These are phyloP conservation scores for Marasmius sp. DNA, from an alignment of 1,284 basidiomycete species.

Conservation along the genomic window DNA sequence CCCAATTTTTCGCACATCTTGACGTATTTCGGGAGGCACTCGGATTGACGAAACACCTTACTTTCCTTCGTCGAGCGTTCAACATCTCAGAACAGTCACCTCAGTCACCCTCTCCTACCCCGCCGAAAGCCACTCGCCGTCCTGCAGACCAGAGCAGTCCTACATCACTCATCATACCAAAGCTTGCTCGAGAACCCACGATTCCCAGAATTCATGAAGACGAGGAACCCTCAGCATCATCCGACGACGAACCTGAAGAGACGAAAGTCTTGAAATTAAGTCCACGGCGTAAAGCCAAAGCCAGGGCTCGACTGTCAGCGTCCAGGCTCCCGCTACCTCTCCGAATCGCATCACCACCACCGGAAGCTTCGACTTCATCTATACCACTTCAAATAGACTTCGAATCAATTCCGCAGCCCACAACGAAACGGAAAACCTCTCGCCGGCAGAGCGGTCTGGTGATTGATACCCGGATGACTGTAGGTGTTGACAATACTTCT, in stretches of 20 bases:
- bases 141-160: constrained; percentile 34
- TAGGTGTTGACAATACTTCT: constrained; percentile 29
- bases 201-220: constrained; percentile 69
- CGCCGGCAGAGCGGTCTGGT: constrained; percentile 70
- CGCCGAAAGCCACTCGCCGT: constrained; percentile 41
- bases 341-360: constrained; percentile 38
- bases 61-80: constrained; percentile 51
- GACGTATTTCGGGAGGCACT: constrained; percentile 23
- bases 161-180: constrained; percentile 48
- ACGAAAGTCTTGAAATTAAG: constrained; percentile 30
- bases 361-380: constrained; percentile 13
- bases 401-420: constrained; percentile 24
- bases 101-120: constrained; percentile 43
- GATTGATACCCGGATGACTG: constrained; percentile 28
- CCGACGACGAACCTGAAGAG: constrained; percentile 42
- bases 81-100: constrained; percentile 15
- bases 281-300: constrained; percentile 38
- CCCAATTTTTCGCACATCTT: constrained; percentile 8
- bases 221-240: constrained; percentile 49
- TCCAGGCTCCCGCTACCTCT: constrained; percentile 46
- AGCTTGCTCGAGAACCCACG: constrained; percentile 64
- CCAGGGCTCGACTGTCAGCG: constrained; percentile 37
- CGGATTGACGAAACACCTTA: constrained; percentile 63
- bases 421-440: constrained; percentile 48
- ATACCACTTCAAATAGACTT: constrained; percentile 28